Conservation (phyloP, 495 filamentous ascomycete genomes). For the Symbiotaphrina buchneri region DNA sequence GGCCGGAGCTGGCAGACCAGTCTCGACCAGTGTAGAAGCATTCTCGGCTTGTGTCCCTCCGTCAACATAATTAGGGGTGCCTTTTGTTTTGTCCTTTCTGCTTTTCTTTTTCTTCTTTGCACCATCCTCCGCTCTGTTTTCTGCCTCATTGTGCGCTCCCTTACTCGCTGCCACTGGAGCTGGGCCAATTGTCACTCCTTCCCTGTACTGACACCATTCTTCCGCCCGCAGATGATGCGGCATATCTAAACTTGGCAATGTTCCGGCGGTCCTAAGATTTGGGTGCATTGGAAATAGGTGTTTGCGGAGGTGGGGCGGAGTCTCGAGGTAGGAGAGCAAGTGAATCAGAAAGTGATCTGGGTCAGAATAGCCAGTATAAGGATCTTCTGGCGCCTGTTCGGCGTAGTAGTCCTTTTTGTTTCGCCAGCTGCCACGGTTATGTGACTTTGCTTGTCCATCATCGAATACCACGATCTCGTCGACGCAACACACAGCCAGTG, state of each 20-base stretch:
- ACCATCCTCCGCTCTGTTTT: constrained; percentile 1
- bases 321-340: constrained; percentile 51
- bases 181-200: constrained; percentile 33
- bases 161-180: constrained; percentile 1
- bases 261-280: constrained; percentile 38
- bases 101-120: constrained; percentile 7
- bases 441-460: constrained; percentile 19
- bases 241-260: constrained; percentile 49
- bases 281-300: constrained; percentile 47
- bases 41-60: constrained; percentile 1
- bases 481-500: constrained; percentile 49
- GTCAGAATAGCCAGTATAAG: constrained; percentile 38
- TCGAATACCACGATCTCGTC: constrained; percentile 61
- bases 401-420: constrained; percentile 13
- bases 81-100: neutral
- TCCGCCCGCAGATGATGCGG: constrained; percentile 45
- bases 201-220: constrained; percentile 48
- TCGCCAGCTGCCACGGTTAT: neutral
- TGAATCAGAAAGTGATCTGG: constrained; percentile 51
- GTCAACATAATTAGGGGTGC: no score
- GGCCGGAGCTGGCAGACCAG: constrained; percentile 26
- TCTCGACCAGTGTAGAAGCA: constrained; percentile 29
- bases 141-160: neutral
- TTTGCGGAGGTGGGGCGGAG: constrained; percentile 48
- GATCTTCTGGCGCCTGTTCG: neutral